Base-by-base conservation (phyloP, 164 flowering plant genomes). In the Kalanchoe fedtschenkoi region DNA sequence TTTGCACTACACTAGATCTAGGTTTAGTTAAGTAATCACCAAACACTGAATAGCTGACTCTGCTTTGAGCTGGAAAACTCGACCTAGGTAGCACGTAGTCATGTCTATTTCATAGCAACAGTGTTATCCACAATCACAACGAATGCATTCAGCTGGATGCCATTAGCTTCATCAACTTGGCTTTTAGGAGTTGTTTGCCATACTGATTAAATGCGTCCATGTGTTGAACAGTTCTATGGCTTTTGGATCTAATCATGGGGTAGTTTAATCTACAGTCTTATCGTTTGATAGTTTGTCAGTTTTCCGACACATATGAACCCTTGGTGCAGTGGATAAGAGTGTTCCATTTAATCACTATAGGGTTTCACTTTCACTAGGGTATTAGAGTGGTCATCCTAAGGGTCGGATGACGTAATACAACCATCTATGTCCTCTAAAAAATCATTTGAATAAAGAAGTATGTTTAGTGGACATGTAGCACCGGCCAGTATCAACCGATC, bases 61-160 rank as follows among this genome's bases (percentile, higher is more conserved):
- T 51, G 32, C 7, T 17, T 51, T 51, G 56, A 51, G 56, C 56
- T 51, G 56, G 56, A 47, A 10, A 51, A 51, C 56, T 51, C 56
- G 56, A 26, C 56, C 32, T 51, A 51, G n/a, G 32, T 51, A 26
- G 32, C 56, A 51, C 56, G 56, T 51, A 51, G 54, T 26, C 51
- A 43, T n/a, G 32, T 51, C 56, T 24, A 51, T 26, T 24, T 26
- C 56, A 26, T 26, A 17, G 16, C 56, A 51, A 47, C 14, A 51
- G 56, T 13, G 32, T 51, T 51, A 10, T 47, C 54, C 29, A 47
- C 29, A 47, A 47, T 47, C 54, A 29, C 54, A 21, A 47, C 54
- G 28, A 47, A 29, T 47, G 29, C 54, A 47, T 19, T 6, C 53
- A 47, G 55, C 55, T 47, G 55, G 55, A 47, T 47, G 9, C 29